phyloP scores from a whole-genome alignment of 129 eudicot species.

The Arctium lappa region DNA sequence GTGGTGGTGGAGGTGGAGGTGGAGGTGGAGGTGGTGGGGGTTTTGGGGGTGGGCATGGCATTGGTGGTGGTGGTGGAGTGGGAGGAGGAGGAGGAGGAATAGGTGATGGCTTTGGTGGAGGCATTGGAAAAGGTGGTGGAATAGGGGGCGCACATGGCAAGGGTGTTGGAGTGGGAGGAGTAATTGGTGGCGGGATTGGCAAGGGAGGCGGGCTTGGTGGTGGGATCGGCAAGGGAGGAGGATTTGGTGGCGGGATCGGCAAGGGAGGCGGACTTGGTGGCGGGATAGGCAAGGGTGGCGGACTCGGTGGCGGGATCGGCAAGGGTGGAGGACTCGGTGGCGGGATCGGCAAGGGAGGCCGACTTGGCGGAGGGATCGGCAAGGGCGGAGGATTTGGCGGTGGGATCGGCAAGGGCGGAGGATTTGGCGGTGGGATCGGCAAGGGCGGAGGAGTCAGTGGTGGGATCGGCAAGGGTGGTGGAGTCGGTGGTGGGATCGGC shows the following conservation, averaged over 20 bases:
- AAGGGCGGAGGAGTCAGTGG: conserved; percentile 5
- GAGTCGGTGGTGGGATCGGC: background rate
- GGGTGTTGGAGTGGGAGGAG: conserved; percentile 30
- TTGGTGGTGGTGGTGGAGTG: conserved; percentile 22
- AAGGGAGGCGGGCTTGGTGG: conserved; percentile 11
- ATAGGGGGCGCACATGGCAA: conserved; percentile 29
- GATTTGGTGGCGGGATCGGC: conserved; percentile 15
- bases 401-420: background rate
- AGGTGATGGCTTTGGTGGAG: conserved; percentile 32
- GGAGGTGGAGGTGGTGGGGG: conserved; percentile 24
- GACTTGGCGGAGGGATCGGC: background rate
- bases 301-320: conserved; percentile 6
- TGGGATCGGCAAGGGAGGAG: conserved; percentile 20
- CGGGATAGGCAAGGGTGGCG: conserved; percentile 14
- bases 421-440: background rate
- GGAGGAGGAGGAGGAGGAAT: conserved; percentile 21
- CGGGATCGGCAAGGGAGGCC: conserved; percentile 16
- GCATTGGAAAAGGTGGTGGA: conserved; percentile 25
- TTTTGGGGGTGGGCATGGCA: conserved; percentile 21
- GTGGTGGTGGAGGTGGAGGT: conserved; percentile 29
- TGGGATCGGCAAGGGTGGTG: conserved; percentile 23
- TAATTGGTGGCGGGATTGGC: conserved; percentile 16
- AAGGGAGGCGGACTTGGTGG: conserved; percentile 12
- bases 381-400: background rate
- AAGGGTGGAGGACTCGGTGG: conserved; percentile 16